These are phyloP conservation scores for Adenanthera pavonina DNA, from an alignment of 306 rosid species.

Conservation along the genomic window DNA sequence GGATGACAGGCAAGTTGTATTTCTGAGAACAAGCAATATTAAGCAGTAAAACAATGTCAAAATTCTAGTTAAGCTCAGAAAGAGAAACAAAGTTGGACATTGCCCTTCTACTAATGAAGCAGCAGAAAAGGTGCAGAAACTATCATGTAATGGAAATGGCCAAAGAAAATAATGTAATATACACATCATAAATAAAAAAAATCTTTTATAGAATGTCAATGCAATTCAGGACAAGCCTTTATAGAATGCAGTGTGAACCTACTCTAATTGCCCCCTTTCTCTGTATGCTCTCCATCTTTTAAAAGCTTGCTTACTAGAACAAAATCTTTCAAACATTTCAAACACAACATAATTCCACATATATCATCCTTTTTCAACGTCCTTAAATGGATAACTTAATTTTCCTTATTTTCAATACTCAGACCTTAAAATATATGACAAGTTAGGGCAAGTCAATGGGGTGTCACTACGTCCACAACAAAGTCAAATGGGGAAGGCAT, in stretches of 20 bases:
- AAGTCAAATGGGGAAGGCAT: neutral
- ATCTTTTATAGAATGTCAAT: neutral
- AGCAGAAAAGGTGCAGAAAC: neutral
- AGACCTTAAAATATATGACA: neutral
- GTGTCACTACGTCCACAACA: neutral
- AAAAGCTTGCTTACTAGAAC: neutral
- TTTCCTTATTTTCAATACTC: neutral
- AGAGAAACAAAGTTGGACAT: conserved; percentile 32
- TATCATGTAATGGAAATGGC: neutral
- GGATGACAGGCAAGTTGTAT: conserved; percentile 13
- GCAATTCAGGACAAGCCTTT: neutral
- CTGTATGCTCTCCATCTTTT: neutral
- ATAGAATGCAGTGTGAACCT: neutral
- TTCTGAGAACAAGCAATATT: conserved; percentile 24
- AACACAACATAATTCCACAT: neutral
- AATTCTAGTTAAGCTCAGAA: conserved; percentile 30
- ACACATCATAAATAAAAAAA: neutral
- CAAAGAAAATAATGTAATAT: neutral
- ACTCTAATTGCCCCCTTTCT: neutral
- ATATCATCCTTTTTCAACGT: neutral
- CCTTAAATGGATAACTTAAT: neutral
- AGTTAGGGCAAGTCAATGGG: neutral
- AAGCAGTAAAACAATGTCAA: conserved; percentile 16
- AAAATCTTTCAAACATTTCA: neutral
- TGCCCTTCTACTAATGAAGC: neutral